Conservation (phyloP, 2,329 filamentous ascomycete species). For the Aureobasidium sp. region DNA sequence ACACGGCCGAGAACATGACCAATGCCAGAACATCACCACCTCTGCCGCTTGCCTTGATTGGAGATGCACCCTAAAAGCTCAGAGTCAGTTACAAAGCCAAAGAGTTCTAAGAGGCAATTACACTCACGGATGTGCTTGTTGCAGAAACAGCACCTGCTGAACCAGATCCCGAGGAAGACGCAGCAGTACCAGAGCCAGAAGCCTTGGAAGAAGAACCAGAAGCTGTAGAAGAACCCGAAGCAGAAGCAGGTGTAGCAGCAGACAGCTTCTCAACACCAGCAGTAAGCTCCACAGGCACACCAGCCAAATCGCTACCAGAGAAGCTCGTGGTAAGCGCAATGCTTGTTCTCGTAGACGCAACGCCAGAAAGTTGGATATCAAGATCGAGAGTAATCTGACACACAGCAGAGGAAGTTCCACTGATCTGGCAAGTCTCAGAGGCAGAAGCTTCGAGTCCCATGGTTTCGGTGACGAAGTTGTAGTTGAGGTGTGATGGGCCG, state of each 20-base stretch:
- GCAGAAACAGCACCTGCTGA: neutral
- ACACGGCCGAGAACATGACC: conserved; percentile 1
- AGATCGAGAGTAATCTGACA: neutral
- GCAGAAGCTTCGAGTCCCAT: neutral
- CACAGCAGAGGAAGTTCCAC: neutral
- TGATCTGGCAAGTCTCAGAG: neutral
- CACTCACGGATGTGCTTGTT: neutral
- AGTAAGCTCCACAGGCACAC: neutral
- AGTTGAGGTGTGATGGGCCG: neutral
- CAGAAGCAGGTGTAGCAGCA: neutral
- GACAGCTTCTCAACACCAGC: neutral
- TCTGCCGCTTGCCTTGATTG: neutral
- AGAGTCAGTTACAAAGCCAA: neutral
- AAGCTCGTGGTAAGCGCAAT: neutral
- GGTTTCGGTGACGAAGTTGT: neutral
- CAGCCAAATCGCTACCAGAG: neutral
- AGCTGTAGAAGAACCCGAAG: neutral
- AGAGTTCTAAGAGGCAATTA: no score
- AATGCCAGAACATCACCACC: neutral
- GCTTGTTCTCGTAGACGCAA: neutral
- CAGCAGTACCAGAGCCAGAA: neutral
- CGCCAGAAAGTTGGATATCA: neutral
- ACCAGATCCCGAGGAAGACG: no score
- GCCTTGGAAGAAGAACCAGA: neutral
- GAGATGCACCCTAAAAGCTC: neutral